A percentile compares a stretch with the other conserved stretches of the same genome.
These are phyloP conservation scores for Triticum monococcum DNA, from an alignment of 176 grass and related monocot genomes.

Conservation along the genomic window DNA sequence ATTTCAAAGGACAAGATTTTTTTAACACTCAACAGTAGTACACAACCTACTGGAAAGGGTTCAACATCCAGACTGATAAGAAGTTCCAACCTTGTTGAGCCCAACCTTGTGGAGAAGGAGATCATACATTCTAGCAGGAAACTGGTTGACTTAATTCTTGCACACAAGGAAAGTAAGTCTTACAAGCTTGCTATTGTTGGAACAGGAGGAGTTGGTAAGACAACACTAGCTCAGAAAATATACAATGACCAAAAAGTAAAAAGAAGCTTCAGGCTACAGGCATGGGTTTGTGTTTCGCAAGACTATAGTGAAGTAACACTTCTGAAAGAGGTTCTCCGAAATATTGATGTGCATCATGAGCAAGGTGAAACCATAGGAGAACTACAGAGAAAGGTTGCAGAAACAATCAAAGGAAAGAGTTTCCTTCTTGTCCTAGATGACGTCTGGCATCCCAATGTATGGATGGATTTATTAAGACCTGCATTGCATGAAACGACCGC, in stretches of 20 bases:
- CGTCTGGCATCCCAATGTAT: constrained; percentile 29
- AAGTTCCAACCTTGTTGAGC: too few species aligned
- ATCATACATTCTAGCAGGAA: too few species aligned
- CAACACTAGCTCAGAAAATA: constrained; percentile 42
- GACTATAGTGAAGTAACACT: constrained; percentile 4
- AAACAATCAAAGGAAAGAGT: background rate
- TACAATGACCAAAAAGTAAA: constrained; percentile 12
- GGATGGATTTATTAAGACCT: constrained; percentile 13
- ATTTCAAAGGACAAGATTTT: background rate
- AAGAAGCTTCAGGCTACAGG: background rate
- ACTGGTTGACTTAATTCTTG: too few species aligned
- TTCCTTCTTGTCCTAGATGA: constrained; percentile 45
- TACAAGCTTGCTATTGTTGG: too few species aligned
- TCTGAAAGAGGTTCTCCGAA: background rate
- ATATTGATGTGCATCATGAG: background rate
- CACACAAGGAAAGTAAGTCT: too few species aligned
- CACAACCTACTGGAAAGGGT: background rate
- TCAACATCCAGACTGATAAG: too few species aligned
- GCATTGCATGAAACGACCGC: background rate
- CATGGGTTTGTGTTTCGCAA: constrained; percentile 34
- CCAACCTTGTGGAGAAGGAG: too few species aligned
- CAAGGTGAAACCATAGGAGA: background rate
- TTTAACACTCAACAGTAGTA: background rate
- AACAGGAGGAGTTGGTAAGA: constrained; percentile 43
- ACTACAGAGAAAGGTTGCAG: background rate